Evolutionary conservation across 2,329 filamentous ascomycete species (phyloP).

Genomic region (Elsinoe perseae): DNA sequence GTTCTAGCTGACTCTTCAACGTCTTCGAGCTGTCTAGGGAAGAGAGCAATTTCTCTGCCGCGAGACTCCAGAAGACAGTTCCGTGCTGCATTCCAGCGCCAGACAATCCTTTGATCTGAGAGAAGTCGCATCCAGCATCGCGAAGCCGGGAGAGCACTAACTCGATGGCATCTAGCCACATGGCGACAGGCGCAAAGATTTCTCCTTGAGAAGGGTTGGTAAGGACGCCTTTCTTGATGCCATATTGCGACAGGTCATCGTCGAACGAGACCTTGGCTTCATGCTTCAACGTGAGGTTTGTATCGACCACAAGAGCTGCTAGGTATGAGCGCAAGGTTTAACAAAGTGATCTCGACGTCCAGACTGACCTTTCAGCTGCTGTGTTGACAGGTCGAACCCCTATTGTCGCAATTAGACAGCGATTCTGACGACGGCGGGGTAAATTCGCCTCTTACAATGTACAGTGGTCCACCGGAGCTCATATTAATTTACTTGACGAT

Average conservation of each 20-base stretch:
- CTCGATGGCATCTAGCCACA: slow-evolving; percentile 92
- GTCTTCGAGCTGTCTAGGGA: slow-evolving; percentile 52
- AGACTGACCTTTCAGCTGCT: slow-evolving; percentile 76
- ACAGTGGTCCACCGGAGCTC: slow-evolving; percentile 12
- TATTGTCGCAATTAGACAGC: slow-evolving; percentile 15
- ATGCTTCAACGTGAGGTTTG: slow-evolving; percentile 69
- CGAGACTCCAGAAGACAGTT: slow-evolving; percentile 81
- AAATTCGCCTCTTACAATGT: slow-evolving; percentile 8
- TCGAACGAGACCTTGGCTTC: slow-evolving; percentile 95
- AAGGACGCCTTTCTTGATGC: slow-evolving; percentile 79
- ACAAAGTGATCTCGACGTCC: background rate
- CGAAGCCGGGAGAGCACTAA: slow-evolving; percentile 69
- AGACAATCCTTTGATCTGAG: slow-evolving; percentile 69
- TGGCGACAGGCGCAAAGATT: slow-evolving; percentile 83
- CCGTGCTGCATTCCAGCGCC: slow-evolving; percentile 96
- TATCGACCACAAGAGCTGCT: slow-evolving; percentile 72
- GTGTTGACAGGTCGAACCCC: slow-evolving; percentile 92
- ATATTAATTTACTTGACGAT: slow-evolving; percentile 10
- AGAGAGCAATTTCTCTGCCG: slow-evolving; percentile 58
- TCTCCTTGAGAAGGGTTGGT: slow-evolving; percentile 75
- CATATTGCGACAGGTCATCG: slow-evolving; percentile 62
- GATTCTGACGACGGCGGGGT: background rate
- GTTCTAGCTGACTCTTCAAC: slow-evolving; percentile 63
- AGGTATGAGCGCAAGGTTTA: background rate
- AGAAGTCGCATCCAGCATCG: slow-evolving; percentile 62